Base-by-base conservation (phyloP, 345 rosid genomes). In the Sisymbrium altissimum region DNA sequence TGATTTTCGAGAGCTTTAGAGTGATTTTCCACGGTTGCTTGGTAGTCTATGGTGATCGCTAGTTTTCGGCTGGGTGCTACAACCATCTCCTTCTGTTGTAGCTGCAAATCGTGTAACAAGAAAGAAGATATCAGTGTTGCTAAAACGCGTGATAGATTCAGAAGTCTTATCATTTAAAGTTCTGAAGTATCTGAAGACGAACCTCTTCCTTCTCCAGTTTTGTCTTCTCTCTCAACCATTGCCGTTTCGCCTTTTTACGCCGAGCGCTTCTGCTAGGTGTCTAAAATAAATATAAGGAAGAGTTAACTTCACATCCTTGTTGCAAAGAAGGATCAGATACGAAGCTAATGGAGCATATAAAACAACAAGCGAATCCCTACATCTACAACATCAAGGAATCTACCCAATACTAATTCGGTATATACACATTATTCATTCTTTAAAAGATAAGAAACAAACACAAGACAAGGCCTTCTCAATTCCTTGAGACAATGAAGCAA, bases 191-290 rank as follows among this genome's bases (percentile, higher is more conserved):
- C 8, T 56, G 56, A 78, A 32, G 23, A 36, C 10, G 15, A 82
- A 92, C 99, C 91, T 87, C 83, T 66, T 79, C 76, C 66, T 78
- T 86, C 79, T 88, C 92, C 77, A 81, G 80, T 84, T 78, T 79
- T 58, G 70, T 84, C 69, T 76, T 81, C 75, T 87, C 91, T 82
- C 85, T 87, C 78, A 90, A 79, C 94, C 90, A 86, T 66, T 19
- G 85, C 79, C 97, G 86, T 83, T 84, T 92, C 23, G 90, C 89
- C 79, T 89, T 88, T 77, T 96, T 96, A 56, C 99, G 97, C 1
- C 97, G 86, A 76, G 98, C 91, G 79, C 90, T 96, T 80, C 99
- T 82, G 74, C 99, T 90, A 23, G 94, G 97, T 6, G 72, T 54
- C 99, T 89, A 72, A 73, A 8, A 74, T 30, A 81, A 30, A 76